These are phyloP conservation scores for Rhynchospora breviuscula DNA, from an alignment of 176 grass and related monocot species.

Conservation along the genomic window DNA sequence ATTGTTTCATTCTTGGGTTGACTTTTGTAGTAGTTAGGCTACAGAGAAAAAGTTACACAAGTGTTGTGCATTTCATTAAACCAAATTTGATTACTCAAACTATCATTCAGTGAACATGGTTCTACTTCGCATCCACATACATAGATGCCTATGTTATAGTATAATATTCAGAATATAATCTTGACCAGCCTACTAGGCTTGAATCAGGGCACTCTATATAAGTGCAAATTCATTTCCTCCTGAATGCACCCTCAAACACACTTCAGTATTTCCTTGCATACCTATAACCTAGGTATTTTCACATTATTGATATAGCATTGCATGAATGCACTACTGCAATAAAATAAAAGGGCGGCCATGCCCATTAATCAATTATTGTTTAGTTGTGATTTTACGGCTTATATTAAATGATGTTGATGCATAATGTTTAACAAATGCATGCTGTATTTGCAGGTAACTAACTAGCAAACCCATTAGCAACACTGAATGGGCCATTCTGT, in stretches of 20 bases:
- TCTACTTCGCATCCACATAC: conserved; percentile 2
- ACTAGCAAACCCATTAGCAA: neutral
- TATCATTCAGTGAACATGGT: neutral
- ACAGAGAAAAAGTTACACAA: neutral
- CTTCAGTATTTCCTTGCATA: neutral
- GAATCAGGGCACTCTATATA: neutral
- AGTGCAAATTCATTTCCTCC: neutral
- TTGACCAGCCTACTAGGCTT: conserved; percentile 2
- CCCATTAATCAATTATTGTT: neutral
- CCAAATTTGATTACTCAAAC: conserved; percentile 3
- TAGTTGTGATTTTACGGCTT: neutral
- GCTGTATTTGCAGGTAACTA: neutral
- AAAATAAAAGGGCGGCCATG: neutral
- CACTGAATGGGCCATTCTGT: neutral
- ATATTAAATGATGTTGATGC: neutral
- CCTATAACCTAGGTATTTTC: neutral
- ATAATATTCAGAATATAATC: neutral
- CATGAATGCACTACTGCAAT: neutral
- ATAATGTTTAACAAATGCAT: neutral
- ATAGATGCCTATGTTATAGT: neutral
- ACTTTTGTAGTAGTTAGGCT: neutral
- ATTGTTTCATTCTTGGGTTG: neutral
- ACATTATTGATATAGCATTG: neutral
- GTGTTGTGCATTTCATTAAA: neutral
- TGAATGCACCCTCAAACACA: neutral